phyloP scores from a whole-genome alignment of 139 green algal genomes.

The Deuterostichococcus epilithicus region DNA sequence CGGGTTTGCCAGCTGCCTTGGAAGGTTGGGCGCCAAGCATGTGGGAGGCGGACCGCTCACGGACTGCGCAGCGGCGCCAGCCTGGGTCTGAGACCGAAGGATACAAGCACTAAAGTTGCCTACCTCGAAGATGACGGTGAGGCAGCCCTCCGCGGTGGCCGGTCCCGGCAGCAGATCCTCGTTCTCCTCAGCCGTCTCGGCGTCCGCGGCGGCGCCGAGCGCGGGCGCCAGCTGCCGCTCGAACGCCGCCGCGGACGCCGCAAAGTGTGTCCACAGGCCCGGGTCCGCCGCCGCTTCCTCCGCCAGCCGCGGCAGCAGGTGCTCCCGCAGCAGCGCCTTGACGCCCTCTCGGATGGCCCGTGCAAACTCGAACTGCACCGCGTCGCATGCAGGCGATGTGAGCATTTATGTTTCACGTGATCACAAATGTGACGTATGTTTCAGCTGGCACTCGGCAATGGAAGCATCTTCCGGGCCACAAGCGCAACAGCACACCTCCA shows the following conservation, averaged over 20 bases:
- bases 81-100: too few relatives aligned
- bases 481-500: too few relatives aligned
- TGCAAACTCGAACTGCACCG: constrained; percentile 40
- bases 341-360: constrained; percentile 27
- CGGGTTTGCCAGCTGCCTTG: too few relatives aligned
- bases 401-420: too few relatives aligned
- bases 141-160: not conserved
- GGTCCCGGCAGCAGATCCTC: not conserved
- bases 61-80: too few relatives aligned
- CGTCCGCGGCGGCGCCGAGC: not conserved
- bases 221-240: constrained; percentile 20
- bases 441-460: too few relatives aligned
- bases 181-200: not conserved
- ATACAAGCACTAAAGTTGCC: too few relatives aligned
- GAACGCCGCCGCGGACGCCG: constrained; percentile 35
- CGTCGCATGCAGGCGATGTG: too few relatives aligned
- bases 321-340: constrained; percentile 27
- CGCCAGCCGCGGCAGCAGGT: constrained; percentile 38
- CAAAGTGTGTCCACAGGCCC: constrained; percentile 40
- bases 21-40: too few relatives aligned
- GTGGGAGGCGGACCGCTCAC: too few relatives aligned
- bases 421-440: too few relatives aligned
- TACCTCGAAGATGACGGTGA: not conserved
- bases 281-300: constrained; percentile 2
- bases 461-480: too few relatives aligned